Conservation (phyloP, 192 early-diverging fungal genomes). For the Umbelopsis ramanniana region DNA sequence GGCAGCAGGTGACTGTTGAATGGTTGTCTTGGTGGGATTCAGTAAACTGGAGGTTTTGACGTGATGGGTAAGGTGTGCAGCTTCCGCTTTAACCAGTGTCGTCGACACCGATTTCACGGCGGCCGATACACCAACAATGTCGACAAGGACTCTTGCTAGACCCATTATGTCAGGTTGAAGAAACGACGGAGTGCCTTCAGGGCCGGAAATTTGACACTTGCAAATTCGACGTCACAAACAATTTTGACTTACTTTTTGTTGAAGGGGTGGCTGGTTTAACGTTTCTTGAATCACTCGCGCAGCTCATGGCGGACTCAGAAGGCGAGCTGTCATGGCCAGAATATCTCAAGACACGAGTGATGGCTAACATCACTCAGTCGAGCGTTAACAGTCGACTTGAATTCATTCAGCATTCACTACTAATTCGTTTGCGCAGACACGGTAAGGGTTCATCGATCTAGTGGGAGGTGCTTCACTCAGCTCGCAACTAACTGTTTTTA, state of each 20-base stretch:
- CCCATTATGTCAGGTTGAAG: slow-evolving; percentile 1
- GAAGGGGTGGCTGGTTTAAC: slow-evolving; percentile 17
- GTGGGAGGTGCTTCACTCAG: too few species aligned
- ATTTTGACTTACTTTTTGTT: slow-evolving; percentile 5
- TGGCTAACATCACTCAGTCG: slow-evolving; percentile 53
- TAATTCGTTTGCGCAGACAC: slow-evolving; percentile 50
- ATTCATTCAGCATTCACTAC: slow-evolving; percentile 50
- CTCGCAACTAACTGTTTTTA: neutral
- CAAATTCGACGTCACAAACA: slow-evolving; percentile 17
- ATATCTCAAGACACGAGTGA: slow-evolving; percentile 53
- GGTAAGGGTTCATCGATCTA: slow-evolving; percentile 40
- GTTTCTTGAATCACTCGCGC: slow-evolving; percentile 1
- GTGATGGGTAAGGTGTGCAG: slow-evolving; percentile 7
- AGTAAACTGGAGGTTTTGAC: slow-evolving; percentile 36
- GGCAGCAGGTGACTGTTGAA: neutral
- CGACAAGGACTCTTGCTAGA: slow-evolving; percentile 3
- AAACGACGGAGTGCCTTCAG: neutral
- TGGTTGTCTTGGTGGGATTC: slow-evolving; percentile 23
- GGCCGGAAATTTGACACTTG: neutral
- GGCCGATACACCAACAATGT: slow-evolving; percentile 1
- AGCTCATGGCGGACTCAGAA: slow-evolving; percentile 23
- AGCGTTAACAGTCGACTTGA: slow-evolving; percentile 53
- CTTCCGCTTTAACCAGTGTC: neutral
- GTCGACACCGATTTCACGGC: neutral
- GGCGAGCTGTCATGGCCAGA: slow-evolving; percentile 60